Percentiles rank a stretch among this genome's conserved stretches.
phyloP scores from a whole-genome alignment of 106 monocot genomes.

The Dendrobium officinale region DNA sequence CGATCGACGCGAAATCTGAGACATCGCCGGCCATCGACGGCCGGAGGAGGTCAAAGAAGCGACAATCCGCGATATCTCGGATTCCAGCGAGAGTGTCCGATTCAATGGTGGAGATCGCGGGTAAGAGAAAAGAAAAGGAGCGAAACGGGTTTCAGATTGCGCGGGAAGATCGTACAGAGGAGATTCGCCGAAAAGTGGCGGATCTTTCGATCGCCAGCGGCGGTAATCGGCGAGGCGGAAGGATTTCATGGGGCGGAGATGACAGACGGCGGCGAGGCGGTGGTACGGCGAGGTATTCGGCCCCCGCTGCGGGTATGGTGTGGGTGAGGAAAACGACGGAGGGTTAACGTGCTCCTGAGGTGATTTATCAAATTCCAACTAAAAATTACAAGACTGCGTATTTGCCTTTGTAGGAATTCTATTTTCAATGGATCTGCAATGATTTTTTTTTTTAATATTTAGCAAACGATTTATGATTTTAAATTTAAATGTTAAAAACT shows the following conservation, averaged over 20 bases:
- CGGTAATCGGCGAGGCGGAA: neutral
- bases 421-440: no score
- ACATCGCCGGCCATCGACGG: neutral
- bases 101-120: no score
- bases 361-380: neutral
- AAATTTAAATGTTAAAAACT: no score
- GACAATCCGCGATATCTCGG: neutral
- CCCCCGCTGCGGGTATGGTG: neutral
- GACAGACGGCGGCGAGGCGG: neutral
- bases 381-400: no score
- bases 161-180: neutral
- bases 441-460: no score
- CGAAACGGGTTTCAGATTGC: neutral
- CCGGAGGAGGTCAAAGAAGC: neutral
- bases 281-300: neutral
- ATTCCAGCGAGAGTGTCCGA: neutral
- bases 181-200: neutral
- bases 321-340: neutral
- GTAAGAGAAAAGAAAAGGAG: no score
- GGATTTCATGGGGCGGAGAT: neutral
- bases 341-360: neutral
- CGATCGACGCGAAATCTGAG: neutral
- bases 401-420: no score
- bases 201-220: neutral
- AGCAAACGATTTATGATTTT: no score